Conservation (phyloP, 225 moss, liverwort and hornwort species). For the Sphagnum tenellum region DNA sequence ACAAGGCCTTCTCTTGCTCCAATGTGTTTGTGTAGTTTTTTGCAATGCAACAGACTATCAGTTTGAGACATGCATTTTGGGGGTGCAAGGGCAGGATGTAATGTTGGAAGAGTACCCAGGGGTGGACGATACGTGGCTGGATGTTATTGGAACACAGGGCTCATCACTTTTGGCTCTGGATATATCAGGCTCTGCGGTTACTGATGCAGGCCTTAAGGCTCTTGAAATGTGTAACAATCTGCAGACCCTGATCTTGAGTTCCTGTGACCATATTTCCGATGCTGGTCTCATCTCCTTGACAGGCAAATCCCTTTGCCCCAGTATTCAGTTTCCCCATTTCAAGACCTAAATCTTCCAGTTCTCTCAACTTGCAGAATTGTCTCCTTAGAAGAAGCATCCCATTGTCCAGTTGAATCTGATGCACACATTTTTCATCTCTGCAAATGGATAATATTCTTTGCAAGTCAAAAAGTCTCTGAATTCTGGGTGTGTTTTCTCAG, state of each 20-base stretch:
- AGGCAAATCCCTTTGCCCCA: conserved; percentile 21
- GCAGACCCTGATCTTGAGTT: conserved; percentile 54
- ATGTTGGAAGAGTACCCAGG: conserved; percentile 59
- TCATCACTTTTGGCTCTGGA: conserved; percentile 66
- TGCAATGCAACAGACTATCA: too few species aligned
- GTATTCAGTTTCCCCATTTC: too few species aligned
- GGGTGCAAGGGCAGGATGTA: conserved; percentile 39
- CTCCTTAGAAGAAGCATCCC: too few species aligned
- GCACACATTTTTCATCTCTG: too few species aligned
- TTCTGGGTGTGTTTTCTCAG: conserved; percentile 13
- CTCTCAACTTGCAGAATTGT: too few species aligned
- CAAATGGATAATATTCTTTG: too few species aligned
- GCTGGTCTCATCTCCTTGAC: conserved; percentile 45
- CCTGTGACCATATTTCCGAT: conserved; percentile 60
- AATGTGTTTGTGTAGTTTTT: too few species aligned
- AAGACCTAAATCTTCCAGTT: too few species aligned
- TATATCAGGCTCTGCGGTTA: conserved; percentile 62
- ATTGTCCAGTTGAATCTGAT: too few species aligned
- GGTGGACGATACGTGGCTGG: conserved; percentile 77
- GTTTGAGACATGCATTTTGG: not conserved
- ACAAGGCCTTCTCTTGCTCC: too few species aligned
- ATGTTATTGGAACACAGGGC: conserved; percentile 71
- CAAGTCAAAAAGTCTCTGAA: too few species aligned
- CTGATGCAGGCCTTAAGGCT: conserved; percentile 50
- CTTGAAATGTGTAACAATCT: conserved; percentile 56